These are phyloP conservation scores for Phytophthora multivora DNA, from an alignment of 352 stramenopile species.

Conservation along the genomic window DNA sequence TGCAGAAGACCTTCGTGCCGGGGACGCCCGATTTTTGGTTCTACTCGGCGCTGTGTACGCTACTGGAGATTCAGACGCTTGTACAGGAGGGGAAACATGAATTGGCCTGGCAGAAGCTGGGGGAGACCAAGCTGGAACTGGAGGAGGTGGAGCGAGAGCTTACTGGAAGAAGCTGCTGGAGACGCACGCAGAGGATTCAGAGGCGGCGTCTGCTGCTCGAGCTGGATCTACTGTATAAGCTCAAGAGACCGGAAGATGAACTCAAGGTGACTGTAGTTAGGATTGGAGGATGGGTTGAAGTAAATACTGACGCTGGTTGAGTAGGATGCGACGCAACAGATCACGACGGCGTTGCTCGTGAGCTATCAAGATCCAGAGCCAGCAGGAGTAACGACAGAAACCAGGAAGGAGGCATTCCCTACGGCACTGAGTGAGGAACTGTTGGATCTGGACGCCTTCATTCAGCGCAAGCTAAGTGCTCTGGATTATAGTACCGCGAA, in stretches of 20 bases:
- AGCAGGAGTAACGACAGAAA: constrained; percentile 10
- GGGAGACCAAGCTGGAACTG: constrained; percentile 19
- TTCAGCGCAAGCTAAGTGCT: constrained; percentile 20
- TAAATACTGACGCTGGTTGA: constrained; percentile 2
- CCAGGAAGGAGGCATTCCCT: constrained; percentile 31
- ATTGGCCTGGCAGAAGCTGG: constrained; percentile 27
- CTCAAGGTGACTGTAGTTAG: constrained; percentile 15
- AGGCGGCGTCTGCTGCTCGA: constrained; percentile 43
- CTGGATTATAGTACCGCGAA: constrained; percentile 10
- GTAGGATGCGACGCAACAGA: constrained; percentile 25
- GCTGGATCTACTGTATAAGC: constrained; percentile 43
- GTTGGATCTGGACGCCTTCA: constrained; percentile 24
- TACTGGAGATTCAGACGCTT: constrained; percentile 48
- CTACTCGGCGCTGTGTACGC: constrained; percentile 35
- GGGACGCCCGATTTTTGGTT: constrained; percentile 31
- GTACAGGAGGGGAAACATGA: constrained; percentile 20
- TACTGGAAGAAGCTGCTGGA: constrained; percentile 12
- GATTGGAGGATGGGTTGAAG: background rate
- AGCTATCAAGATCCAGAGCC: constrained; percentile 33
- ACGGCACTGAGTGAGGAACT: constrained; percentile 21
- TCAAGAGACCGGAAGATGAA: constrained; percentile 31
- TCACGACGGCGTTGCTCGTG: constrained; percentile 29
- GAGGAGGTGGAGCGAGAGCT: constrained; percentile 31
- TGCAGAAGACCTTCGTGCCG: constrained; percentile 25
- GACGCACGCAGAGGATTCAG: constrained; percentile 38